Evolutionary conservation across 2,329 filamentous ascomycete species (phyloP).

Genomic region (Pseudogymnoascus sp.): DNA sequence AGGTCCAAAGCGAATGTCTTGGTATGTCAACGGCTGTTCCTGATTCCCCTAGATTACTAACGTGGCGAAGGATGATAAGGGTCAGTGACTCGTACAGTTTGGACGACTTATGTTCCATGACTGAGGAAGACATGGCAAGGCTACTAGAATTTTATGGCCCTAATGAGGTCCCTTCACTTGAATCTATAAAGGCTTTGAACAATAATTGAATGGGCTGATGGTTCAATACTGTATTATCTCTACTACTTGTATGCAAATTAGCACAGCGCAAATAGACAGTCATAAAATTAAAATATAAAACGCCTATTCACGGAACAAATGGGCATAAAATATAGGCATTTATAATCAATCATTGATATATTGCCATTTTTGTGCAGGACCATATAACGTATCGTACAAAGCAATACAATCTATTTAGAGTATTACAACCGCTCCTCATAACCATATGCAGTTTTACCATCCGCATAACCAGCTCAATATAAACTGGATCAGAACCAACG

Average conservation of each 20-base stretch:
- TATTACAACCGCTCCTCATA: conserved; percentile 7
- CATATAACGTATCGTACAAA: conserved; percentile 9
- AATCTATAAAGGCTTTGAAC: conserved; percentile 50
- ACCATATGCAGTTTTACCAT: conserved; percentile 2
- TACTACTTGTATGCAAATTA: background rate
- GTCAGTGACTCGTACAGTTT: conserved; percentile 84
- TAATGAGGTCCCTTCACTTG: conserved; percentile 49
- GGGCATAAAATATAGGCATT: background rate
- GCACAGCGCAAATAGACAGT: background rate
- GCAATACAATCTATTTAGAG: conserved; percentile 1
- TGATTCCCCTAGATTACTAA: conserved; percentile 26
- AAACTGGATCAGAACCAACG: background rate
- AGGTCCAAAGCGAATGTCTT: conserved; percentile 83
- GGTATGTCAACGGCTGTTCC: conserved; percentile 44
- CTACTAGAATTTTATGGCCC: conserved; percentile 68
- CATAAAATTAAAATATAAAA: conserved; percentile 23
- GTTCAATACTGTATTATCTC: background rate
- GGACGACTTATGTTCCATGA: conserved; percentile 77
- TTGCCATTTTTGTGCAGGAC: conserved; percentile 6
- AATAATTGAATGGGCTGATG: background rate
- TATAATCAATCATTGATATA: conserved; percentile 6
- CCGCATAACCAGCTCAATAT: conserved; percentile 6
- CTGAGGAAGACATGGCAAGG: conserved; percentile 75
- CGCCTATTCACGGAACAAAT: background rate
- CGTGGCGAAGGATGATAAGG: conserved; percentile 67